Base-by-base conservation (phyloP, 371 early-diverging fungal species). In the Dinochytrium kinnereticum region DNA sequence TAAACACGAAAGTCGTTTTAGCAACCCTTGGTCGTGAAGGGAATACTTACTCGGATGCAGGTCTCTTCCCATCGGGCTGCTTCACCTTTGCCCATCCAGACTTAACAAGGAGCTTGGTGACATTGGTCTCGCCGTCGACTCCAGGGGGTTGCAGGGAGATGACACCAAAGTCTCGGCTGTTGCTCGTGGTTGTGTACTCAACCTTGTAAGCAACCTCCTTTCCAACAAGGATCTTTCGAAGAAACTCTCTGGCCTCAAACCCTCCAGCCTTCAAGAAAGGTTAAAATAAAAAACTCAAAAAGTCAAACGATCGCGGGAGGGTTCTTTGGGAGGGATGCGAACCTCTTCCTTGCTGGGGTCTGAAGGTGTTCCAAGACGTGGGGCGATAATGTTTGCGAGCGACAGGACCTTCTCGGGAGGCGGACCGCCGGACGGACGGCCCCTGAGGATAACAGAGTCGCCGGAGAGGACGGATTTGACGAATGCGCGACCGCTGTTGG, bases 381-480 rank as follows among this genome's bases (percentile, higher is more conserved):
- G 98, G 51, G 96, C 93, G 68, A 90, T 85, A 40, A 96, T 87
- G 80, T 91, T 90, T 67, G 93, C 89, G 28, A 96, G 87, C n/a
- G 91, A 92, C 39, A 98, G 81, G 31, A 91, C 83, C 57, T 91
- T 86, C 79, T 96, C 97, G 1, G 93, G 86, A 24, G 97, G 96
- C 40, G 96, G 94, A 3, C 91, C 92, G 69, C 90, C 89, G 51
- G 87, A 82, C 69, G 92, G 89, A 57, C 91, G 91, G 24, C 94
- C 94, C 61, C 94, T 86, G 39, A 98, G 86, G 73, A 96, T 90
- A 50, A 98, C 88, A 64, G 94, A 92, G 85, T 97, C 96, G 51
- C 95, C 96, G 5, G 96, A 95, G 64, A 97, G 85, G 33, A 95
- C 94, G 51, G 85, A 90, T 79, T 97, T 97, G 74, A 84, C 80